Conservation (phyloP, 2,329 filamentous ascomycete species). For the Hypoxylon sp. region DNA sequence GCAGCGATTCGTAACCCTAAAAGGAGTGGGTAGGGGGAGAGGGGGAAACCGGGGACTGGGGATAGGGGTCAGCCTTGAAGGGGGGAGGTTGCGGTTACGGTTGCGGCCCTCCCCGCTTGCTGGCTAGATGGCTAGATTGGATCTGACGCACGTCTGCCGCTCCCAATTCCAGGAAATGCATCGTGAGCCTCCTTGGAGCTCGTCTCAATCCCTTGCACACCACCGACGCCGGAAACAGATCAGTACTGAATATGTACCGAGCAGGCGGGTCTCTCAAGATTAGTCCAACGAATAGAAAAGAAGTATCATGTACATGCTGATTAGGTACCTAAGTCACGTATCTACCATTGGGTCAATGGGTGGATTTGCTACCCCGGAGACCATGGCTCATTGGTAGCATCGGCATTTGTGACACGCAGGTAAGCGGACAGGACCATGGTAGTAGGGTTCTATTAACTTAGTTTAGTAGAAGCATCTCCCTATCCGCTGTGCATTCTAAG, state of each 20-base stretch:
- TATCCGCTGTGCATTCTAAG: constrained; percentile 28
- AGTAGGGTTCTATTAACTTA: constrained; percentile 34
- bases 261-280: constrained; percentile 39
- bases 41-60: constrained; percentile 25
- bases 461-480: constrained; percentile 39
- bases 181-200: constrained; percentile 38
- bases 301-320: constrained; percentile 3
- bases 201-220: constrained; percentile 14
- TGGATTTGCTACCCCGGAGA: constrained; percentile 32
- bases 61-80: constrained; percentile 22
- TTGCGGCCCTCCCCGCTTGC: constrained; percentile 40
- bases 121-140: constrained; percentile 38
- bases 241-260: constrained; percentile 33
- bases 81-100: constrained; percentile 20
- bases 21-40: constrained; percentile 25
- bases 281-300: constrained; percentile 29
- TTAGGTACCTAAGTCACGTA: constrained; percentile 38
- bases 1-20: constrained; percentile 39
- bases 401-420: constrained; percentile 31
- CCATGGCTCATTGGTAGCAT: constrained; percentile 40
- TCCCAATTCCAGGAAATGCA: constrained; percentile 32
- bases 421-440: constrained; percentile 15
- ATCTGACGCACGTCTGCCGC: constrained; percentile 42
- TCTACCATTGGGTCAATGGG: constrained; percentile 32
- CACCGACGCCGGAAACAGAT: constrained; percentile 38